These are phyloP conservation scores for Schizophyllum amplum DNA, from an alignment of 1,284 basidiomycete genomes.

Conservation along the genomic window DNA sequence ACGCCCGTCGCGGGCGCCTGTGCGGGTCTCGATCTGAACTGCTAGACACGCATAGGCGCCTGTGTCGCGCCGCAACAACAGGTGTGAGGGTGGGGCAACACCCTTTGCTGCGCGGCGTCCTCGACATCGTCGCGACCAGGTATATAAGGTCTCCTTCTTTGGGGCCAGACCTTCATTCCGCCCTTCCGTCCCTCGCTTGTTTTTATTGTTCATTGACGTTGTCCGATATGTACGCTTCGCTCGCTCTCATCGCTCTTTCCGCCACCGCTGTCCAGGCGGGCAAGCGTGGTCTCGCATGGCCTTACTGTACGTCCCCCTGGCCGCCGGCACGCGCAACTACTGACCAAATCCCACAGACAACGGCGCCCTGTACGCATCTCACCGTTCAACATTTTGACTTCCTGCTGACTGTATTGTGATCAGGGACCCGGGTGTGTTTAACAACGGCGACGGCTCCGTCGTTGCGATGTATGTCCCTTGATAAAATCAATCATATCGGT, in stretches of 20 bases:
- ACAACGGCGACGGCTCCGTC: conserved; percentile 1
- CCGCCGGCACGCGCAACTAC: background rate
- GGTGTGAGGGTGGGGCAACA: background rate
- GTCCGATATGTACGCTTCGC: background rate
- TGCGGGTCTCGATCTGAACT: background rate
- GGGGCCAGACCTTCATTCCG: background rate
- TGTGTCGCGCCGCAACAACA: background rate
- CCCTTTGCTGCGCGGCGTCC: background rate
- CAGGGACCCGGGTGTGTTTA: conserved; percentile 3
- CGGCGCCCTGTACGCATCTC: background rate
- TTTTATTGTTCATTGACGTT: background rate
- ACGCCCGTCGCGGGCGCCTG: background rate
- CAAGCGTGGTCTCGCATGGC: background rate
- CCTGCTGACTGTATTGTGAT: too few species aligned
- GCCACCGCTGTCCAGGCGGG: background rate
- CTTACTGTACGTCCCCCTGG: background rate
- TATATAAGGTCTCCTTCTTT: background rate
- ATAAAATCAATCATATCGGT: background rate
- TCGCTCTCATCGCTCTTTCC: background rate
- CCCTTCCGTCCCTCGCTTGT: background rate
- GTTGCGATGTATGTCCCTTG: background rate
- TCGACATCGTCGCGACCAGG: background rate
- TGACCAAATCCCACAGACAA: background rate
- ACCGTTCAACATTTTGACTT: too few species aligned
- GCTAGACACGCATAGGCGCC: background rate